Percentiles rank a stretch among this genome's conserved stretches.
Conservation (phyloP, 176 grass and related monocot species). For the Eleusine coracana region DNA sequence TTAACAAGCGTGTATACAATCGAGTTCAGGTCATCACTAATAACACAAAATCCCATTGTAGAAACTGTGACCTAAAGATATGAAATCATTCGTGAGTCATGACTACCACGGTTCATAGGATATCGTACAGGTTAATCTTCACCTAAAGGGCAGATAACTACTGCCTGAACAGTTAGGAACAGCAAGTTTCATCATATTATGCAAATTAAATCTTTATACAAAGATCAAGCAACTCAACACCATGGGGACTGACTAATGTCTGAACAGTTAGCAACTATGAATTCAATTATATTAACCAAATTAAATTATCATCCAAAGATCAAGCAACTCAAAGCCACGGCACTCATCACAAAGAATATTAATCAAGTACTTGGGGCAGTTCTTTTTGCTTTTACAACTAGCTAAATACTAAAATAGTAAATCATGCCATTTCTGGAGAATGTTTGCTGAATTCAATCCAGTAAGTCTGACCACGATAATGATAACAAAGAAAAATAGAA, state of each 20-base stretch:
- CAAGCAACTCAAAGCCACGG: conserved; percentile 22
- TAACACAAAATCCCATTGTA: background rate
- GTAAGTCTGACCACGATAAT: conserved; percentile 34
- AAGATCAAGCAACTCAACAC: conserved; percentile 21
- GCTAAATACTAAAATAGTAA: conserved; percentile 21
- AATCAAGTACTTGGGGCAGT: conserved; percentile 17
- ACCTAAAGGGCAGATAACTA: background rate
- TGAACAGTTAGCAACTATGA: background rate
- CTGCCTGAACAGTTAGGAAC: background rate
- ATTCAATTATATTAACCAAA: conserved; percentile 32
- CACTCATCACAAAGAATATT: conserved; percentile 30
- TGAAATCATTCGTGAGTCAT: background rate
- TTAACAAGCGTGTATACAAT: background rate
- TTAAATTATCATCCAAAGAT: background rate
- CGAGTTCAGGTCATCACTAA: background rate
- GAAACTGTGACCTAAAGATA: conserved; percentile 12
- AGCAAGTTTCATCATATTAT: conserved; percentile 16
- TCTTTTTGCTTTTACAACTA: conserved; percentile 16
- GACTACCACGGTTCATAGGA: background rate
- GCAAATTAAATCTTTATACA: background rate
- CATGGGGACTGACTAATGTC: conserved; percentile 18
- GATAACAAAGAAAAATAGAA: conserved; percentile 25
- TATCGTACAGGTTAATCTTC: conserved; percentile 15
- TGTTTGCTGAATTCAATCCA: conserved; percentile 33
- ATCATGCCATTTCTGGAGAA: conserved; percentile 32